Conservation (phyloP, 2,329 filamentous ascomycete genomes). For the Talaromyces pinophilus region DNA sequence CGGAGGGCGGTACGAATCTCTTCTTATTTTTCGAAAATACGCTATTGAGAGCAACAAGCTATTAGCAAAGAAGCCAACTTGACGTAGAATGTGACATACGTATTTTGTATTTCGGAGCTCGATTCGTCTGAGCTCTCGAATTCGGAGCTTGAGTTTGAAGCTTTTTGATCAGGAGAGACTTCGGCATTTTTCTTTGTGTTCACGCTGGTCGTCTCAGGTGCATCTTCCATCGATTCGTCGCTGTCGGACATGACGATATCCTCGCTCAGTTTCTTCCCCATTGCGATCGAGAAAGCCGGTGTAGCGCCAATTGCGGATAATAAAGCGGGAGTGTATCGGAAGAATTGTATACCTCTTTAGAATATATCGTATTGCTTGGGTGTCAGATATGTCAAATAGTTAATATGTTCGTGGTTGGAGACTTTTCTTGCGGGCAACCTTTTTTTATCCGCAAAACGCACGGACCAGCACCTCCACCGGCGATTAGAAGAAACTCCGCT, state of each 20-base stretch:
- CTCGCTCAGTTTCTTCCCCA: constrained; percentile 29
- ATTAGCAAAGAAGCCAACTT: neutral
- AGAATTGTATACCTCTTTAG: too few relatives aligned
- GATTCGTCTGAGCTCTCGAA: constrained; percentile 21
- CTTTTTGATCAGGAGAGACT: neutral
- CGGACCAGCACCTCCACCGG: constrained; percentile 38
- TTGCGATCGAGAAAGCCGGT: neutral
- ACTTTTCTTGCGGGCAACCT: constrained; percentile 29
- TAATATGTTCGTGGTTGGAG: neutral
- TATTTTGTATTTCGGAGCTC: constrained; percentile 14
- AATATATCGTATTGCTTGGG: neutral
- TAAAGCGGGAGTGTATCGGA: neutral
- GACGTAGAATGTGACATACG: constrained; percentile 24
- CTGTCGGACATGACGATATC: constrained; percentile 30
- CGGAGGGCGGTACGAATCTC: constrained; percentile 46
- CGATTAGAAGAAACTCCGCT: constrained; percentile 17
- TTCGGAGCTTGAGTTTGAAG: constrained; percentile 25
- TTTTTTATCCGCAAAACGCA: constrained; percentile 44
- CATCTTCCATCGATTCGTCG: constrained; percentile 30
- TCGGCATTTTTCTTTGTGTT: neutral
- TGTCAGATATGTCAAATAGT: neutral
- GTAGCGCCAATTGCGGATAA: neutral
- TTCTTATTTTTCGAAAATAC: constrained; percentile 20
- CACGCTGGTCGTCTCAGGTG: constrained; percentile 26
- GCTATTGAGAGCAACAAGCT: neutral